Evolutionary conservation across 2,329 filamentous ascomycete genomes (phyloP), one percentile per base, ranked within the genome.

Genomic region (Fusarium nisikadoi): DNA sequence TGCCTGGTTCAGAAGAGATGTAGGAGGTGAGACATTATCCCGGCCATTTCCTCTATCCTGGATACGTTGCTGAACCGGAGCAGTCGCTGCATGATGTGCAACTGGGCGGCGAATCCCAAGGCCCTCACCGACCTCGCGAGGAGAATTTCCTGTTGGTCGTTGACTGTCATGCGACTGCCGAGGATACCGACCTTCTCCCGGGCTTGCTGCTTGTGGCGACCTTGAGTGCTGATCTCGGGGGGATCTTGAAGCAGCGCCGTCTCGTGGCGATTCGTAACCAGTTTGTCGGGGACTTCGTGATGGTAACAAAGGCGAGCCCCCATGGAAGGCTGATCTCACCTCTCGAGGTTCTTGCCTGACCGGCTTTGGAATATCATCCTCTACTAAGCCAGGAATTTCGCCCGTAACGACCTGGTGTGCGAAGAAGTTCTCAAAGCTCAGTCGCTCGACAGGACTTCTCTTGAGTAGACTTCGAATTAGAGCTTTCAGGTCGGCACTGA

Each of bases 351-450:
- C 85, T 57, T 79, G 81, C 25, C 67, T 77, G 19, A 68, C 39
- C 13, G 83, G 78, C 62, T 79, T 83, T 4, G 88, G 88, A 27
- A 90, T 72, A 78, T 97, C 94, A 77, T 97, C 94, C 45, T 91
- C 92, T 11, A 94, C 90, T 35, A 97, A 84, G 10, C 92, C 93
- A 2, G 94, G 94, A 75, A 98, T 98, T 7, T 91, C 88, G 25
- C 87, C 88, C 17, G 88, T 89, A 57, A 97, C 89, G 35, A 96
- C 90, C 35, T 87, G 83, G 78, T 95, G 91, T 20, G 84, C 85
- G 82, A 98, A 98, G 80, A 98, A 96, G 71, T 92, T 90, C 56
- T 94, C 91, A 75, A 98, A 98, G 62, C 90, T 93, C 80, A 97
- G 88, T 64, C 96, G 89, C 80, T 97, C 94, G 9, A 93, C 90